phyloP scores from a whole-genome alignment of 169 alveolate genomes.

The Plasmodium berghei region DNA sequence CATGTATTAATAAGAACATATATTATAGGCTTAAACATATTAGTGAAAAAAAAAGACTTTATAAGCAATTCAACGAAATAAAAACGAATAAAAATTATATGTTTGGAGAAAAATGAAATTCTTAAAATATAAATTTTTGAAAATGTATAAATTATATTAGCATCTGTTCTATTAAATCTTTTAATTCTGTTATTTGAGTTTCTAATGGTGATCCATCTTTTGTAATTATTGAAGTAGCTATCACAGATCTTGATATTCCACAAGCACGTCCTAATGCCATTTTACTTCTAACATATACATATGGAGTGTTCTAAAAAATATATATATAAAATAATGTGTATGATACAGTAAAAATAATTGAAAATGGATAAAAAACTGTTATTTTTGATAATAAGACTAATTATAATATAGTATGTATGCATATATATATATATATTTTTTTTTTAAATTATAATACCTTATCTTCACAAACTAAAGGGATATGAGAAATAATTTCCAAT shows the following conservation, averaged over 20 bases:
- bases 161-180: slow-evolving; percentile 97
- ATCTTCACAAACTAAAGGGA: slow-evolving; percentile 98
- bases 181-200: slow-evolving; percentile 95
- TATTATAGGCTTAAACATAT: no score
- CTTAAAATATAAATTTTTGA: neutral
- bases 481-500: slow-evolving; percentile 97
- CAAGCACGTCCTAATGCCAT: slow-evolving; percentile 99
- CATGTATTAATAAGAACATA: no score
- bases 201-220: slow-evolving; percentile 96
- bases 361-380: neutral
- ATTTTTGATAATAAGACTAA: no score
- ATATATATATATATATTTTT: neutral
- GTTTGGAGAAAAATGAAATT: no score
- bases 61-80: no score
- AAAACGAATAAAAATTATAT: neutral
- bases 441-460: slow-evolving; percentile 84
- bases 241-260: slow-evolving; percentile 98
- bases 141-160: slow-evolving; percentile 85
- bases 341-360: neutral
- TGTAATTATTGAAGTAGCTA: slow-evolving; percentile 96
- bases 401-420: neutral
- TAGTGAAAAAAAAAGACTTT: no score
- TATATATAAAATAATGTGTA: neutral
- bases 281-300: slow-evolving; percentile 97
- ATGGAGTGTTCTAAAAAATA: slow-evolving; percentile 94